Evolutionary conservation across 768 basidiomycete genomes (phyloP), one percentile per base, ranked within the genome.

Genomic region (Russula abietina): DNA sequence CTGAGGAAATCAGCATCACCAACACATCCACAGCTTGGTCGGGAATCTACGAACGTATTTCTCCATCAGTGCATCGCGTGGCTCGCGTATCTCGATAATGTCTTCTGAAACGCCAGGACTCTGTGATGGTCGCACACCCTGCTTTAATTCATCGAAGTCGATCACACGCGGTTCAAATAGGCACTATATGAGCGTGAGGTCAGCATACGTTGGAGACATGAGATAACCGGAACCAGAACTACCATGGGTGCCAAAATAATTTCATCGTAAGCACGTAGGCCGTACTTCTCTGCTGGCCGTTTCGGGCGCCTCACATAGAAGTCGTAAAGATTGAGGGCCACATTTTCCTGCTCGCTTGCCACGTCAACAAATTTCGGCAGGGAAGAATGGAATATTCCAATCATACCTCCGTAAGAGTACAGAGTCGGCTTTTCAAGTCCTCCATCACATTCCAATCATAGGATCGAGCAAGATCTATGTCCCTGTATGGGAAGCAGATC

Each of bases 221-320:
- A 46, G 32, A 16, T 0, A 19, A 59, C 17, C 24, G 48, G 11
- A 74, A 81, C 16, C 19, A 50, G 12, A 75, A 80, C 66, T 69
- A 94, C 97, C 87, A 96, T 91, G 2, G 96, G 92, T 0, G 95
- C 93, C 36, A 98, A 77, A 62, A 97, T 95, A 56, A 91, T 87
- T 74, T 99, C 97, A 71, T 98, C 96, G 71, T 97, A 98, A 2
- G 91, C 88, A 30, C 93, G 85, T 49, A 97, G 76, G 30, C 85
- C 88, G 71, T 94, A 98, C 71, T 97, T 97, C 72, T 89, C 83
- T 0, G 94, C 88, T 16, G 85, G 76, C 57, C 83, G 80, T 41
- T 84, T 85, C 6, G 93, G 88, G 57, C 82, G 77, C 41, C 95
- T 81, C 16, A 96, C 89, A 24, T 88, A 82, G 69, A 98, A 94